These are phyloP conservation scores for Chaetoceros tenuissimus DNA, from an alignment of 108 stramenopile species.

Conservation along the genomic window DNA sequence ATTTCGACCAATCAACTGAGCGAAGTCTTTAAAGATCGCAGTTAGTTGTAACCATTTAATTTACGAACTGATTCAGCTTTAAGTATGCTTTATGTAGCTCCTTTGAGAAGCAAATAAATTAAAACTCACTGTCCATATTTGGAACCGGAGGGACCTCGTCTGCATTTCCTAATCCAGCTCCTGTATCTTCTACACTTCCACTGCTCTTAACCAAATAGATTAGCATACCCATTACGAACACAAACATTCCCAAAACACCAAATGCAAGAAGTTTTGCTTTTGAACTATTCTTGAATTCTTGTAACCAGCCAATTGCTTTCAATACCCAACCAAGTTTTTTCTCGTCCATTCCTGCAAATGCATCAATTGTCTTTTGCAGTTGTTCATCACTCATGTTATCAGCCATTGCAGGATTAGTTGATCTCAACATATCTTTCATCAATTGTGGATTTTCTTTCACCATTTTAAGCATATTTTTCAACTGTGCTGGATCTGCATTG, in stretches of 20 bases:
- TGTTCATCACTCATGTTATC: conserved; percentile 36
- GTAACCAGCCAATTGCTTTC: conserved; percentile 32
- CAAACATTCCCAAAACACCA: not conserved
- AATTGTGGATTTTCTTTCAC: conserved; percentile 72
- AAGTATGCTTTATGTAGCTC: too few species aligned
- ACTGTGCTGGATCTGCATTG: conserved; percentile 48
- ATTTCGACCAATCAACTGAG: too few species aligned
- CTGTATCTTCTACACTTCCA: not conserved
- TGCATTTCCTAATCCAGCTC: not conserved
- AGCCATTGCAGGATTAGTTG: conserved; percentile 12
- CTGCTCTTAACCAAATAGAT: not conserved
- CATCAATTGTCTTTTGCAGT: conserved; percentile 43
- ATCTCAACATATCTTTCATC: conserved; percentile 41
- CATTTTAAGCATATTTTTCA: conserved; percentile 47
- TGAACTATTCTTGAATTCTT: conserved; percentile 16
- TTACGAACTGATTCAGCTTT: too few species aligned
- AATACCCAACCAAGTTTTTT: conserved; percentile 48
- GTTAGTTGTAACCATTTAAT: too few species aligned
- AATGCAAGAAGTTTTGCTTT: not conserved
- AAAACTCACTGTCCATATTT: not conserved
- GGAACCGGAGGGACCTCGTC: not conserved
- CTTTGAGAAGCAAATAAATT: not conserved
- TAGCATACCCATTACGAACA: not conserved
- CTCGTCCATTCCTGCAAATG: conserved; percentile 58
- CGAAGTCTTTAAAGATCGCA: too few species aligned